These are phyloP conservation scores for Cystofilobasidium macerans DNA, from an alignment of 768 basidiomycete species.

Conservation along the genomic window DNA sequence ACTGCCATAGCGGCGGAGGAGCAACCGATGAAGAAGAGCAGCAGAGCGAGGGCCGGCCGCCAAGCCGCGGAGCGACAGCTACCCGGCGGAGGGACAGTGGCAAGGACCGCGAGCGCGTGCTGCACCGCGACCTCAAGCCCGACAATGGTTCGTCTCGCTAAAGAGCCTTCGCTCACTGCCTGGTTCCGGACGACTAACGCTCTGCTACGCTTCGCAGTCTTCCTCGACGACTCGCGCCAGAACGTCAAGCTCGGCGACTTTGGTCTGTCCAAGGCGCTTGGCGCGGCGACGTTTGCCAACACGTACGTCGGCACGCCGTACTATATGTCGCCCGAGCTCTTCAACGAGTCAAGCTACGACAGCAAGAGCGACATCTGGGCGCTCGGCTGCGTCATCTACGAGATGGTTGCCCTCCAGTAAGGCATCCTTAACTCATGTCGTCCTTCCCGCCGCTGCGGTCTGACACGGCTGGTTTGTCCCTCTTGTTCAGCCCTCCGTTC, in stretches of 20 bases:
- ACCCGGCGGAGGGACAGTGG: conserved; percentile 25
- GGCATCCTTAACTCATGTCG: conserved; percentile 25
- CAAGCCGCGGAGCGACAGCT: conserved; percentile 6
- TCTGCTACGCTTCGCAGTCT: conserved; percentile 49
- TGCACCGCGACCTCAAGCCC: conserved; percentile 93
- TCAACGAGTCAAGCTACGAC: conserved; percentile 95
- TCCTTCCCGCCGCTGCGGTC: background rate
- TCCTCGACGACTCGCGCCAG: conserved; percentile 64
- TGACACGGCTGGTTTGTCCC: background rate
- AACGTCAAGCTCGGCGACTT: conserved; percentile 95
- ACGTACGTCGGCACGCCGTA: conserved; percentile 99
- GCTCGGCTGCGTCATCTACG: conserved; percentile 89
- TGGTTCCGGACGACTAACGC: background rate
- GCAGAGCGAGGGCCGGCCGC: conserved; percentile 12
- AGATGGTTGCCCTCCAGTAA: conserved; percentile 77
- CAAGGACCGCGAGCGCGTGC: conserved; percentile 44
- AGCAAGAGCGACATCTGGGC: conserved; percentile 99
- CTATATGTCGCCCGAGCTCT: conserved; percentile 98
- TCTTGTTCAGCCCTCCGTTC: conserved; percentile 56
- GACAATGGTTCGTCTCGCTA: conserved; percentile 64
- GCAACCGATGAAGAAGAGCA: conserved; percentile 16
- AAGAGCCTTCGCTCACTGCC: background rate
- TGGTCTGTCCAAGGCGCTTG: conserved; percentile 83
- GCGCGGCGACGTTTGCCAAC: conserved; percentile 76
- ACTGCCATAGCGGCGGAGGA: conserved; percentile 76